Evolutionary conservation across 495 filamentous ascomycete genomes (phyloP), one percentile per base, ranked within the genome.

Genomic region (Penicillium lividum): DNA sequence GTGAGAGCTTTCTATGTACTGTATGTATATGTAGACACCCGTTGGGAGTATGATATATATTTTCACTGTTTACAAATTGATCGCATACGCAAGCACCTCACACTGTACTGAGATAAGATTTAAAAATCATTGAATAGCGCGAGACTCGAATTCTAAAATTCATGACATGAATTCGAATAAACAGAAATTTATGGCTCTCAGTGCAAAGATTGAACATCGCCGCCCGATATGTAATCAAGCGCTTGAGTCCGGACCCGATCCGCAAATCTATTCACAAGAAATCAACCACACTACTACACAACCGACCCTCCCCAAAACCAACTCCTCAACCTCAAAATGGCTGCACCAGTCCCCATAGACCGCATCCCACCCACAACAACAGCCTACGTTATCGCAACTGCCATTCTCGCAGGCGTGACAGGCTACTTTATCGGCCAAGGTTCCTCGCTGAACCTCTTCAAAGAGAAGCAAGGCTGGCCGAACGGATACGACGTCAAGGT

Each of bases 381-480:
- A 16, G 73, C 79, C 36, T 77, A 80, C 58, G 68, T 89, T 40
- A 69, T 91, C 46, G 82, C 85, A 28, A 89, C 87, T 13, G 80
- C 80, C 58, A 82, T 91, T 61, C 65, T 90, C 53, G 80, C 84
- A 62, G 82, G 86, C 60, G 65, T 89, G 57, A 77, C 80, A 5
- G 89, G 89, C 65, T 91, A 89, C 71, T 82, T 89, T 67, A 69
- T 80, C 68, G 79, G 79, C 60, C 79, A 82, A 71, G 81, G 76
- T 36, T 66, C 74, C 30, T 76, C 78, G 29, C 64, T 83, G 13
- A 74, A 73, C 40, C 65, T 83, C 8, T 82, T 82, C 68, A 73
- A 72, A 54, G 70, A 75, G 48, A 73, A 74, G 50, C 68, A 74
- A 60, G 75, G 75, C 51, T 80, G 77, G 78, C 77, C 78, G 18